Base-by-base conservation (phyloP, 306 rosid genomes). In the Quercus rubra region DNA sequence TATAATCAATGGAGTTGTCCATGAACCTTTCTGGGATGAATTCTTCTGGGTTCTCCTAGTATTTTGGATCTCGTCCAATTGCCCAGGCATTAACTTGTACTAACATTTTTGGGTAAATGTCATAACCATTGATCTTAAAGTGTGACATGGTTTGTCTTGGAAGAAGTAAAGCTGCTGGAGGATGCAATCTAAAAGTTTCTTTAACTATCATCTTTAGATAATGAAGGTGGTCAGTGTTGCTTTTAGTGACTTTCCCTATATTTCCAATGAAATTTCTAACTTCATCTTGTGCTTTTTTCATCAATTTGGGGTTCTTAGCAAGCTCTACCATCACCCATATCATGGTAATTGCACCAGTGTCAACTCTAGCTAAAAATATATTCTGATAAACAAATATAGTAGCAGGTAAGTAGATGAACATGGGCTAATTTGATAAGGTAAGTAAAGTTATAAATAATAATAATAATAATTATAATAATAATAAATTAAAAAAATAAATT, bases 21-120 rank as follows among this genome's bases (percentile, higher is more conserved):
- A 20, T 2, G 58, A 88, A 91, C 71, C 92, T 82, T 72, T 88
- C 87, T 6, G 91, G 92, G 46, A 56, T 27, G 78, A 88, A 88
- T 56, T 87, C 88, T 11, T 84, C 79, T 19, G 90, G 90, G 14
- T 79, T 25, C n/a, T 63, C 78, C 90, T 85, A 86, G 51, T 6
- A 67, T 3, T 21, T 7, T 2, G 86, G 87, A 41, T 87, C 91
- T 41, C 81, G 64, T 41, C 85, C 91, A 2, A 89, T 89, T 1
- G 87, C 79, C 85, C 82, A 85, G 0, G 55, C 85, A 6, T 91
- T 88, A 0, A 91, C 66, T 10, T 82, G 15, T 1, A 89, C 4
- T 1, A 71, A 33, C 0, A 89, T 75, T 41, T 74, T 76, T 0
- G 88, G 87, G 0, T 52, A 13, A 8, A 88, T 79, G 5, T 87